Base-by-base conservation (phyloP, 805 yeast species). In the Candida nonsorbophila region DNA sequence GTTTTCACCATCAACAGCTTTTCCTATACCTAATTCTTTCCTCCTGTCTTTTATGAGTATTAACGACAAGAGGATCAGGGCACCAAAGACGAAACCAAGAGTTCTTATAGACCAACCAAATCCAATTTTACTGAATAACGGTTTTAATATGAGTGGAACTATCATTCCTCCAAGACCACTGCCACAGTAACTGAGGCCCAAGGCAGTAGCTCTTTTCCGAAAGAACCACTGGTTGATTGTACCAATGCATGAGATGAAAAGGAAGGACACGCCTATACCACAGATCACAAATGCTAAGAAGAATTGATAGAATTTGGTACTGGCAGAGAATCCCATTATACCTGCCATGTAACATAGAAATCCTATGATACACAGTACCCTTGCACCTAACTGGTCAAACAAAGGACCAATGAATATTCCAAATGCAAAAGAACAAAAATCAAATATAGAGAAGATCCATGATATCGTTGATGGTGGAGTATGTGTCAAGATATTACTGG, bases 91-190 rank as follows among this genome's bases (percentile, higher is more conserved):
- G 22, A 52, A 52, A 5, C 44, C 49, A 7, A 43, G 39, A 9
- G 46, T 37, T 21, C 55, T 24, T 7, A 51, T 40, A 3, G 53
- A 28, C 57, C 58, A 53, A 7, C 49, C 50, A 31, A 41, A 51
- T 3, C 58, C 58, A 13, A 53, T 26, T 21, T 36, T 41, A 7
- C 43, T 42, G 27, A 42, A 45, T n/a, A 53, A 32, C 6, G 38
- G 18, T n/a, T 47, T 18, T 20, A 49, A 41, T 25, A 49, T 36
- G 17, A 50, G 32, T 6, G 58, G 58, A 18, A 43, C 34, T 5
- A 44, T 30, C 7, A 49, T 36, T 3, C 58, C 58, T 2, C 55
- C 55, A 18, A 51, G 28, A 4, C 53, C 53, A n/a, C 58, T 54
- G 9, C 57, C 57, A 12, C 43, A 38, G 21, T 48, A 45, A 4